A percentile compares a stretch with the other conserved stretches of the same genome.
Conservation (phyloP, 116 monocot species). For the Iris pallida region DNA sequence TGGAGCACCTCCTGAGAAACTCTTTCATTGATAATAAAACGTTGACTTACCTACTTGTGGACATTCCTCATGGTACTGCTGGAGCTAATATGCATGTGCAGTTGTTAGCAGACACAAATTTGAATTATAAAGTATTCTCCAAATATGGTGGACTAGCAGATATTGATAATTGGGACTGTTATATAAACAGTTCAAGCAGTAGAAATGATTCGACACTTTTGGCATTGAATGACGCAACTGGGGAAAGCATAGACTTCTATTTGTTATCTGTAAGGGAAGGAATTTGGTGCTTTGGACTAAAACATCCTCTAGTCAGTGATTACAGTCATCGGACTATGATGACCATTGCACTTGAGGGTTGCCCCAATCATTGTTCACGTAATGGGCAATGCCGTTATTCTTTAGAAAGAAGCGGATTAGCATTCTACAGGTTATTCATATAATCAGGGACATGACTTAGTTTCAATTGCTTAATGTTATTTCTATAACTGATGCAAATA, state of each 20-base stretch:
- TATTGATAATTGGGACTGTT: conserved; percentile 64
- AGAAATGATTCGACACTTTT: conserved; percentile 58
- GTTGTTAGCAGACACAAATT: conserved; percentile 37
- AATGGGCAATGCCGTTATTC: conserved; percentile 54
- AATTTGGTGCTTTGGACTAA: conserved; percentile 69
- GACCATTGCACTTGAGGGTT: conserved; percentile 63
- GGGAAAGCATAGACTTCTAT: conserved; percentile 57
- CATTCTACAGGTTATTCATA: conserved; percentile 58
- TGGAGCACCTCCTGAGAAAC: conserved; percentile 67
- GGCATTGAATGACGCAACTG: conserved; percentile 27
- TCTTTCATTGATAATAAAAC: conserved; percentile 40
- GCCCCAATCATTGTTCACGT: conserved; percentile 59
- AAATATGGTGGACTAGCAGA: conserved; percentile 64
- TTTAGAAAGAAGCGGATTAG: conserved; percentile 62
- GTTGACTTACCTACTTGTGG: conserved; percentile 78
- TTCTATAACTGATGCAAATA: not conserved
- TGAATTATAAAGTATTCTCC: conserved; percentile 56
- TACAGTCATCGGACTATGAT: conserved; percentile 35
- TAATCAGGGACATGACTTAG: not conserved
- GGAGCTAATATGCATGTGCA: conserved; percentile 71
- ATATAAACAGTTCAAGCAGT: conserved; percentile 43
- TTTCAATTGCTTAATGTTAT: not conserved
- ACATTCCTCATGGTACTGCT: conserved; percentile 68
- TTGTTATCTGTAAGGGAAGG: conserved; percentile 79
- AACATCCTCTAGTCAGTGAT: conserved; percentile 30